Evolutionary conservation across 1,139 yeast species (phyloP).

Genomic region (Scheffersomyces parashehatae): DNA sequence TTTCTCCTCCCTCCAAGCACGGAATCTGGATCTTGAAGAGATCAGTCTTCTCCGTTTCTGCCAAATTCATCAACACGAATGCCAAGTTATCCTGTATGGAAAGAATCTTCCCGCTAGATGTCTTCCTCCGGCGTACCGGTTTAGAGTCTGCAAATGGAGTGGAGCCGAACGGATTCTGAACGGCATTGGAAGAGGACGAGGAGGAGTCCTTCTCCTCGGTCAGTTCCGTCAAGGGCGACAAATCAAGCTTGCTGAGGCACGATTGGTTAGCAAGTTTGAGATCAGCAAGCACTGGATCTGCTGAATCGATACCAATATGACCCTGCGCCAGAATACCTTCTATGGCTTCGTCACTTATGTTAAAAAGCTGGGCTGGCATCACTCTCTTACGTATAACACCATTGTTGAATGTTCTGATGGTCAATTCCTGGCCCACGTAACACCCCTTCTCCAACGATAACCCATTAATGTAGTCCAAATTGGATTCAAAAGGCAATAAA

Average conservation of each 20-base stretch:
- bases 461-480: slow-evolving; percentile 81
- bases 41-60: slow-evolving; percentile 33
- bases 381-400: slow-evolving; percentile 82
- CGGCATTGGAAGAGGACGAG: slow-evolving; percentile 7
- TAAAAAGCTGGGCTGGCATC: slow-evolving; percentile 65
- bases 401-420: slow-evolving; percentile 82
- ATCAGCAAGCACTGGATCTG: slow-evolving; percentile 19
- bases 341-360: slow-evolving; percentile 15
- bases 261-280: slow-evolving; percentile 18
- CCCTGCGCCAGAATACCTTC: slow-evolving; percentile 6
- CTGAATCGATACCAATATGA: slow-evolving; percentile 12
- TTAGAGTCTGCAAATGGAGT: slow-evolving; percentile 21
- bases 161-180: slow-evolving; percentile 32
- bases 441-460: slow-evolving; percentile 90
- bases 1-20: slow-evolving; percentile 17
- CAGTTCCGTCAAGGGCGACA: slow-evolving; percentile 21
- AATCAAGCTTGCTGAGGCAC: slow-evolving; percentile 24
- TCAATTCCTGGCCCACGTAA: slow-evolving; percentile 93
- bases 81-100: slow-evolving; percentile 63
- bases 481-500: slow-evolving; percentile 79
- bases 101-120: slow-evolving; percentile 61
- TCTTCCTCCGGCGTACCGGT: slow-evolving; percentile 33
- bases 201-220: slow-evolving; percentile 7
- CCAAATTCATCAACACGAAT: slow-evolving; percentile 57
- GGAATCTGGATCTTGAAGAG: slow-evolving; percentile 34